A percentile compares a stretch with the other conserved stretches of the same genome.
Conservation (phyloP, 495 filamentous ascomycete species). For the Podospora fimiseda region DNA sequence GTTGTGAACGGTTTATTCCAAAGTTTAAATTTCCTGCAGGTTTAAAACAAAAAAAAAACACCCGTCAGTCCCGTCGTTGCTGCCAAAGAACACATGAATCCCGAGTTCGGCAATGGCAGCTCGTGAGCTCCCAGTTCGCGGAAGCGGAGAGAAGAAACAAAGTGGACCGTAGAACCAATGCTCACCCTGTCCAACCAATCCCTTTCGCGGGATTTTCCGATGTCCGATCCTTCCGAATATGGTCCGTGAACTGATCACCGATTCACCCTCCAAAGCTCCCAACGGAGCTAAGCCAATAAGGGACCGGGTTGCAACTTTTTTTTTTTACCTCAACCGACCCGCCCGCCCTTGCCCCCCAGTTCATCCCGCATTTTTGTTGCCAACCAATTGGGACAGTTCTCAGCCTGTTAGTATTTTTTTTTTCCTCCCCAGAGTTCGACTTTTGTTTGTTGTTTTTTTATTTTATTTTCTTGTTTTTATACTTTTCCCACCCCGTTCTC, state of each 20-base stretch:
- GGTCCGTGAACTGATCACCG: background rate
- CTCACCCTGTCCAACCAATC: no score
- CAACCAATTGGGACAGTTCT: background rate
- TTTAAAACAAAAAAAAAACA: no score
- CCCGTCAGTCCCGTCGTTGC: no score
- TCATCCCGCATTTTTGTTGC: no score
- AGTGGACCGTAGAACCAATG: no score
- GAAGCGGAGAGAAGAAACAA: no score
- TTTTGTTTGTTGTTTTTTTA: slow-evolving; percentile 5
- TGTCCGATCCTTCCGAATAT: slow-evolving; percentile 22
- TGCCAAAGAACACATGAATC: no score
- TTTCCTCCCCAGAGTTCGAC: slow-evolving; percentile 7
- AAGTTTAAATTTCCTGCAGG: no score
- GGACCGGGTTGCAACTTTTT: slow-evolving; percentile 12
- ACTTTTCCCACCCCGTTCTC: slow-evolving; percentile 2
- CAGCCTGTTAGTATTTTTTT: background rate
- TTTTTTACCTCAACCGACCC: slow-evolving; percentile 22
- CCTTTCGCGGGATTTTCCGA: slow-evolving; percentile 21
- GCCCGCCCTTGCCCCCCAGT: no score
- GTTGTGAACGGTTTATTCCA: no score
- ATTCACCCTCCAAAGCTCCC: background rate
- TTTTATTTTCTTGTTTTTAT: slow-evolving; percentile 11
- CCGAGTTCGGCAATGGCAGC: no score
- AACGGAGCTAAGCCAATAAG: slow-evolving; percentile 16
- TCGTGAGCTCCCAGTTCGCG: no score